Conservation (phyloP, 192 early-diverging fungal genomes). For the Gigaspora rosea region DNA sequence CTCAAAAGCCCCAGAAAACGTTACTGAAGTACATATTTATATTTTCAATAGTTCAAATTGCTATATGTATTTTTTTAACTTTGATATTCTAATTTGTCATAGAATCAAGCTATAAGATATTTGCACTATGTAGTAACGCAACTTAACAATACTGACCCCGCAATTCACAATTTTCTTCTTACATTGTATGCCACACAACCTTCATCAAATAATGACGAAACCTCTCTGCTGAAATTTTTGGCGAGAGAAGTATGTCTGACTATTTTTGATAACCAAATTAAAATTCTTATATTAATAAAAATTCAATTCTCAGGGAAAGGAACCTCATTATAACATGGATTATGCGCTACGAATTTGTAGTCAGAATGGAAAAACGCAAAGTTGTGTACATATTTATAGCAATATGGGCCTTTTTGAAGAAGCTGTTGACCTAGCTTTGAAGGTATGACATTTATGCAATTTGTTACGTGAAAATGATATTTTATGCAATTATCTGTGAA, state of each 20-base stretch:
- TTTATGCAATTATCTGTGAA: not conserved
- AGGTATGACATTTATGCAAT: conserved; percentile 46
- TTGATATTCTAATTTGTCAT: conserved; percentile 30
- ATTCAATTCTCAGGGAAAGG: conserved; percentile 54
- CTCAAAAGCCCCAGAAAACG: conserved; percentile 36
- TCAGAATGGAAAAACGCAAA: conserved; percentile 77
- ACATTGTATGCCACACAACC: conserved; percentile 71
- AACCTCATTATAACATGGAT: conserved; percentile 87
- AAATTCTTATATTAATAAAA: not conserved
- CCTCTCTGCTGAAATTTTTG: conserved; percentile 76
- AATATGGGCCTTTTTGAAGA: conserved; percentile 88
- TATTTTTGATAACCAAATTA: conserved; percentile 1
- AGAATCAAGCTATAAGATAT: conserved; percentile 90
- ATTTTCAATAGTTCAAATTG: conserved; percentile 16
- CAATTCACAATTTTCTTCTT: conserved; percentile 93
- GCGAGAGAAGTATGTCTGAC: conserved; percentile 55
- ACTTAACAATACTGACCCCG: conserved; percentile 78
- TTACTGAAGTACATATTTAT: conserved; percentile 35
- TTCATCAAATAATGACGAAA: conserved; percentile 57
- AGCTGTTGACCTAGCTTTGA: conserved; percentile 87
- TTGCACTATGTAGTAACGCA: conserved; percentile 79
- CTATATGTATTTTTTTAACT: not conserved
- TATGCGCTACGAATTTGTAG: conserved; percentile 91
- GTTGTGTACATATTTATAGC: conserved; percentile 89
- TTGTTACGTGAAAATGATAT: not conserved